Evolutionary conservation across 2,329 filamentous ascomycete genomes (phyloP), one percentile per base, ranked within the genome.

Genomic region (Beauveria scarabaeidicola): DNA sequence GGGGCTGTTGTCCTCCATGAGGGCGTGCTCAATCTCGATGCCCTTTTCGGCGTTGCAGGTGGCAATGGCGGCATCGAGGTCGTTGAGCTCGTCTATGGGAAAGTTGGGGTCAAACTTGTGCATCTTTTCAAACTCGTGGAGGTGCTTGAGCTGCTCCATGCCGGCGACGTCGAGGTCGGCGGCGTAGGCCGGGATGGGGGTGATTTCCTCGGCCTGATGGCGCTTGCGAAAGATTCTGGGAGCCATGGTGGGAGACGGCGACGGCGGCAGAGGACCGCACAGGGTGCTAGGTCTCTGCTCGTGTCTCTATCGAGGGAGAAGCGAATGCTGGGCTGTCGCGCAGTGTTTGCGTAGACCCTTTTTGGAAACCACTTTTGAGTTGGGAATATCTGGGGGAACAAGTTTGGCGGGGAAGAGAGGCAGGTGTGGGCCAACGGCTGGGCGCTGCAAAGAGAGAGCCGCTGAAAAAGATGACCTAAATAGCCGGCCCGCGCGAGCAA

Each of bases 41-140:
- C 81, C 81, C 69, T 81, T 80, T 65, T 80, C 81, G 63, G 78
- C 75, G 69, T 84, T 81, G 61, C 78, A 76, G 2, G 77, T 78
- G 46, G 77, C 72, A 50, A 85, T 75, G 29, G 79, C 83, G 48
- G 80, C 76, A 61, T 86, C 82, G 62, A 87, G 77, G 69, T 84
- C 81, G 62, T 83, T 81, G 55, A 82, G 72, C 52, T 86, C 78
- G 62, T 85, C 82, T 61, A 85, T 75, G n/a, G 83, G 82, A 64
- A 88, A 69, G 66, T 88, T 87, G 43, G 84, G 83, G 63, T 88
- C 85, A 71, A 84, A 80, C 64, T 81, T 79, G 70, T 87, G 84
- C 62, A 81, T 77, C 66, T 79, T 78, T 66, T 84, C 81, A 67
- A 86, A 81, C 59, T 81, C 75, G 66, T 78, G 78, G 59, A 87